Evolutionary conservation across 495 filamentous ascomycete species (phyloP), one percentile per base, ranked within the genome.

Genomic region (Lophium mytilinum): DNA sequence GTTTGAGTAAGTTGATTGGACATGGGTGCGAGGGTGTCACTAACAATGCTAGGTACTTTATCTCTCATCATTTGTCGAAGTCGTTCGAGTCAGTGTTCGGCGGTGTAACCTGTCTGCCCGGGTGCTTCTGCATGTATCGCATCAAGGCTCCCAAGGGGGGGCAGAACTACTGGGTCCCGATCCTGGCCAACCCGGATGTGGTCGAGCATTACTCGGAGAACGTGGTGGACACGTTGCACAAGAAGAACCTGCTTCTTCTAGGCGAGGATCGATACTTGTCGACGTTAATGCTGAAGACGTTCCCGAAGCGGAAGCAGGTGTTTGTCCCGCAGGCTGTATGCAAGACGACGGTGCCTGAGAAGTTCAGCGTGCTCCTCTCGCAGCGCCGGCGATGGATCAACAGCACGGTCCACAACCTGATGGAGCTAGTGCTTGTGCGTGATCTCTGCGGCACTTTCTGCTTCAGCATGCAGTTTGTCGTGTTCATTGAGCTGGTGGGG

Each of bases 101-200:
- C 69, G 94, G 94, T 86, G 94, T 99, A 21, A 99, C 94, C 63
- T 99, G 94, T 81, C 78, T 99, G 24, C 94, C 94, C 3, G 94
- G 94, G 47, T 99, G 94, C 77, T 99, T 99, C 83, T 95, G 90
- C 78, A 99, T 99, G 94, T 99, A 99, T 74, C 87, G 94, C 62
- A 95, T 99, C 80, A 99, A 99, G 72, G 87, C 93, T 2, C 94
- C 94, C 46, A 99, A 99, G 75, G 93, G 93, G 36, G 94, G 88
- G 14, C 89, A 96, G 71, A 96, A 97, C 73, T 97, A 96, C 73
- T 99, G 93, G 94, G 94, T 99, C 9, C 94, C 94, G 14, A 97
- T 99, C 66, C 80, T 99, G 49, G 94, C 94, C 56, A 99, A 97
- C 70, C 94, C 94, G 15, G 94, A 99, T 67, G 87, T 99, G 24